Evolutionary conservation across 768 basidiomycete genomes (phyloP).

Genomic region (Suillus occidentalis): DNA sequence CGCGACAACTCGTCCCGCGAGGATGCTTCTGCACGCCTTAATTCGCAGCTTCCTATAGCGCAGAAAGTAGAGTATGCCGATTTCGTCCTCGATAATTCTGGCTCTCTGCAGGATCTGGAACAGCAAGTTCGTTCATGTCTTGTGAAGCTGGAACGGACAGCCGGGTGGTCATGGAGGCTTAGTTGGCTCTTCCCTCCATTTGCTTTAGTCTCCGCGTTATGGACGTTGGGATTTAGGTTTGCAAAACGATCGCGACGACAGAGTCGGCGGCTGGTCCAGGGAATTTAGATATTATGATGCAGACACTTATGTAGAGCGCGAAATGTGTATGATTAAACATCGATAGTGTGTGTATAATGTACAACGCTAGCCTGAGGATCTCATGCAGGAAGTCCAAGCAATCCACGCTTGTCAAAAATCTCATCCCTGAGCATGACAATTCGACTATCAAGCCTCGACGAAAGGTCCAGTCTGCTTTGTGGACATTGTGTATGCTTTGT

Average conservation of each 20-base stretch:
- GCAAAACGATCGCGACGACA: background rate
- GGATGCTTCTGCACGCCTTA: constrained; percentile 73
- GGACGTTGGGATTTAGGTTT: constrained; percentile 38
- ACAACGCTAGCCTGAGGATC: too few relatives aligned
- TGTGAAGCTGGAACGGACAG: constrained; percentile 41
- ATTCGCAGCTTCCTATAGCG: constrained; percentile 77
- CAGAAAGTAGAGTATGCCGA: constrained; percentile 86
- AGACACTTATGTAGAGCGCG: background rate
- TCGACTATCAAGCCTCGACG: constrained; percentile 67
- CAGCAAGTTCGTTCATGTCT: constrained; percentile 43
- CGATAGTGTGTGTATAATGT: background rate
- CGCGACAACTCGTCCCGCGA: constrained; percentile 67
- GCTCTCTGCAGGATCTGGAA: constrained; percentile 65
- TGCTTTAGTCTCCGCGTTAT: constrained; percentile 48
- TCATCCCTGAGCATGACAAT: constrained; percentile 70
- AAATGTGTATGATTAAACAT: background rate
- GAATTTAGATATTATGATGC: background rate
- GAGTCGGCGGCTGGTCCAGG: background rate
- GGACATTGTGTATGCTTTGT: constrained; percentile 46
- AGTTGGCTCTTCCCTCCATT: constrained; percentile 61
- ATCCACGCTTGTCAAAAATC: constrained; percentile 60
- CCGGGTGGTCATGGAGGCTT: constrained; percentile 60
- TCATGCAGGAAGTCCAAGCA: constrained; percentile 30
- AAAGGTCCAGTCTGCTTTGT: constrained; percentile 60
- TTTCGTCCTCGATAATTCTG: constrained; percentile 86